Conservation (phyloP, 2,329 filamentous ascomycete species). For the Botryotinia narcissicola region DNA sequence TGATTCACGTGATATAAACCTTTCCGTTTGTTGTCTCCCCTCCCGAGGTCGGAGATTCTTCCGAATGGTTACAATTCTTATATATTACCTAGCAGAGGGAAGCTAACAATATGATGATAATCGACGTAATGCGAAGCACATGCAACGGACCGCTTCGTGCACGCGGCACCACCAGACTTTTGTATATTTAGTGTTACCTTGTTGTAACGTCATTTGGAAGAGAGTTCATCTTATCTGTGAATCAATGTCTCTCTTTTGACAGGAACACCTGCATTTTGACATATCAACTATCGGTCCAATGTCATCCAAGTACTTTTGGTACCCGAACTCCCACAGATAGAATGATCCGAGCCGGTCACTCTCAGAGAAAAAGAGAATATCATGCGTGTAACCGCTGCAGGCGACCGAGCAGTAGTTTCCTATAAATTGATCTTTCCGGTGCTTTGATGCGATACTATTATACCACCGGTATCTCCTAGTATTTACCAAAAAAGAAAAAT, state of each 20-base stretch:
- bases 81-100: not conserved
- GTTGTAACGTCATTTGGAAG: not conserved
- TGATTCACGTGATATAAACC: not conserved
- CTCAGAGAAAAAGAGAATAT: not conserved
- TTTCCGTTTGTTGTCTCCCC: not conserved
- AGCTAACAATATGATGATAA: not conserved
- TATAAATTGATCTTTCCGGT: not conserved
- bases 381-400: not conserved
- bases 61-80: not conserved
- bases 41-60: not conserved
- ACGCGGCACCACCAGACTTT: conserved; percentile 1
- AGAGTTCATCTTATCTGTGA: not conserved
- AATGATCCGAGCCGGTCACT: not conserved
- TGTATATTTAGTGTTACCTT: not conserved
- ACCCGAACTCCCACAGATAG: not conserved
- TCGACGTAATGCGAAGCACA: not conserved
- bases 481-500: not conserved
- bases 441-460: not conserved
- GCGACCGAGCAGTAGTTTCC: not conserved
- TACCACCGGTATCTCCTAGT: not conserved
- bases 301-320: not conserved
- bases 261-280: not conserved
- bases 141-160: conserved; percentile 15
- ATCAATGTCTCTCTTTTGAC: not conserved
- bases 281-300: not conserved